These are phyloP conservation scores for Xylariaceae sp. DNA, from an alignment of 2,329 filamentous ascomycete genomes.

Conservation along the genomic window DNA sequence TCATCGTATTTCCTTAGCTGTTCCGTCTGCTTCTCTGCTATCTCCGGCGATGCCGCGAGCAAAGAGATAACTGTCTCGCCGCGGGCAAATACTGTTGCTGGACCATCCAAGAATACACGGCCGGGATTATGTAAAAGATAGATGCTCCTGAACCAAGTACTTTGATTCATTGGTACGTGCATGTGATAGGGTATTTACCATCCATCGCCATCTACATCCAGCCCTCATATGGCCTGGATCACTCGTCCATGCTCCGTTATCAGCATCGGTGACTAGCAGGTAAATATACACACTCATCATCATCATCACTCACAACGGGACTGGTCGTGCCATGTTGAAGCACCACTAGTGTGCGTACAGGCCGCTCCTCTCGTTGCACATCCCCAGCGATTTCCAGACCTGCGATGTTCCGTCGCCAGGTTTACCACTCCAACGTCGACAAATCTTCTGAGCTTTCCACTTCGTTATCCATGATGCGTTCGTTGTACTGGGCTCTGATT, in stretches of 20 bases:
- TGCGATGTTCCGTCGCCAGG: not conserved
- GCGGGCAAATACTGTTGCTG: too few species aligned
- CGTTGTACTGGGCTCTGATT: conserved; percentile 22
- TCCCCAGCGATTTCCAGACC: not conserved
- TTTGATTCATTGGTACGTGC: not conserved
- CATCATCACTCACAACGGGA: not conserved
- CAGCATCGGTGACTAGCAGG: conserved; percentile 1
- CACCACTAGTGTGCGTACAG: not conserved
- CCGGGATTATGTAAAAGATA: not conserved
- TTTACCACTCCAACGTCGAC: not conserved
- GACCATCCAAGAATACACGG: not conserved
- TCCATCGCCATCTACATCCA: not conserved
- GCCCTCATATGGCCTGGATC: conserved; percentile 6
- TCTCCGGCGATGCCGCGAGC: too few species aligned
- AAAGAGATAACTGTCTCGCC: too few species aligned
- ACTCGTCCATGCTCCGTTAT: not conserved
- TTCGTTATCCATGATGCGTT: conserved; percentile 19
- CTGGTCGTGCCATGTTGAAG: not conserved
- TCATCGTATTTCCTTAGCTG: too few species aligned
- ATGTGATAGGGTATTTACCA: not conserved
- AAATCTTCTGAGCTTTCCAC: not conserved
- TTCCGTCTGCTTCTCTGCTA: too few species aligned
- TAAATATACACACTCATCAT: conserved; percentile 3
- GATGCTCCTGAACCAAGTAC: not conserved
- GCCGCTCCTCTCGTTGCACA: not conserved